Base-by-base conservation (phyloP, 805 yeast genomes). In the Priceomyces castillae region DNA sequence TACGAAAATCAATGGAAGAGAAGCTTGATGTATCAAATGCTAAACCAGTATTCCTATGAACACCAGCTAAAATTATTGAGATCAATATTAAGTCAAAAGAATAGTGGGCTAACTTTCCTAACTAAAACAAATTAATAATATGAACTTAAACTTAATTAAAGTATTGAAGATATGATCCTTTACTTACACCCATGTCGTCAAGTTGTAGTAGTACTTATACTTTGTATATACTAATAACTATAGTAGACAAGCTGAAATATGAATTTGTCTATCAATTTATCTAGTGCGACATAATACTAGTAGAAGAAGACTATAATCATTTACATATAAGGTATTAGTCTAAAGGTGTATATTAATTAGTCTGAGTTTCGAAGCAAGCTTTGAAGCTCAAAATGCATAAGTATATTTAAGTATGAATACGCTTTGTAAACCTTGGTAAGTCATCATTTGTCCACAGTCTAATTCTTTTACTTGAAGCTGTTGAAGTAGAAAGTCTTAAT, bases 21-120 rank as follows among this genome's bases (percentile, higher is more conserved):
- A 80, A 71, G 40, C 64, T 59, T 25, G 68, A 56, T 6, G 82
- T 71, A 58, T 79, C 72, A 62, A 81, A 60, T 47, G 76, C 77
- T 37, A 82, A 70, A 0, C 97, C 97, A 0, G 96, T 86, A 48
- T 86, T 82, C 48, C 89, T 77, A 59, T 88, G 84, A 41, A 90
- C 76, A 2, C 96, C 96, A 0, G 97, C 96, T 35, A 92, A 68
- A 11, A 90, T 71, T 60, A 94, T 80, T 2, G 96, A 86, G 7
- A 88, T 69, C 45, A 90, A 70, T 2, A 90, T 79, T 49, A 90
- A 74, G 58, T 90, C 97, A 43, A 89, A 56, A 0, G 92, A 78
- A 53, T 80, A 78, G 64, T 89, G 97, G 9, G 85, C 61, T 43
- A 83, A 51, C 59, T 73, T 79, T 2, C 90, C 89, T 33, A 86